Percentiles rank a stretch among this genome's conserved stretches.
Evolutionary conservation across 495 filamentous ascomycete species (phyloP).

Genomic region (Lasiosphaeria hispida): DNA sequence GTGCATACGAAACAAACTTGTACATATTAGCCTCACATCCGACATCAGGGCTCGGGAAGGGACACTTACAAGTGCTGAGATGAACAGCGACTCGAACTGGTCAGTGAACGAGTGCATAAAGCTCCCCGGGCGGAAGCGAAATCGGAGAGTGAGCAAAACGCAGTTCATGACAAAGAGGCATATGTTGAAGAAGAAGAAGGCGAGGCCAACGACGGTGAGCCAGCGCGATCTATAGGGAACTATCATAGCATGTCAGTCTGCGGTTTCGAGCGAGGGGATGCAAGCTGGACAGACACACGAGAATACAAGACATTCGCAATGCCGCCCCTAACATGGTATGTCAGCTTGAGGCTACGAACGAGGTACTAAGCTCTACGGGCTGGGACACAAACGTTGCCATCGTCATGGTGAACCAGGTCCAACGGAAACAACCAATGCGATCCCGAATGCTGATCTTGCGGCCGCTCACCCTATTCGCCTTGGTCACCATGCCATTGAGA

Average conservation of each 20-base stretch:
- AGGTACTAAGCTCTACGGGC: conserved; percentile 2
- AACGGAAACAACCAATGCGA: conserved; percentile 49
- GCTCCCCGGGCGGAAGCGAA: conserved; percentile 67
- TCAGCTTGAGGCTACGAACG: not conserved
- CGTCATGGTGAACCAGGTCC: conserved; percentile 73
- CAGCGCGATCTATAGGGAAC: conserved; percentile 70
- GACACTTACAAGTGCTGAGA: conserved; percentile 61
- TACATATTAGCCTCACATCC: not conserved
- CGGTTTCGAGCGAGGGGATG: not conserved
- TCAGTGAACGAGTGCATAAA: conserved; percentile 71
- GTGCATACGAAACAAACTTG: conserved; percentile 45
- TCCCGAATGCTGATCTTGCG: conserved; percentile 42
- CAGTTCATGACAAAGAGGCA: conserved; percentile 68
- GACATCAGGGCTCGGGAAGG: not conserved
- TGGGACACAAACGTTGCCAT: conserved; percentile 49
- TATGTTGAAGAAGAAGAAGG: conserved; percentile 76
- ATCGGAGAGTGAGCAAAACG: conserved; percentile 64
- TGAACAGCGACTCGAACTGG: conserved; percentile 77
- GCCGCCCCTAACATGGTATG: conserved; percentile 67
- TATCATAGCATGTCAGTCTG: conserved; percentile 25
- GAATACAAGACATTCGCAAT: conserved; percentile 74
- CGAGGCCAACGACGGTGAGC: conserved; percentile 66
- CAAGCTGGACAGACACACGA: conserved; percentile 45
- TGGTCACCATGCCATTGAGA: conserved; percentile 30
- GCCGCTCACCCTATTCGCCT: conserved; percentile 20